Conservation (phyloP, 2,329 filamentous ascomycete genomes). For the Knoxdaviesia proteae region DNA sequence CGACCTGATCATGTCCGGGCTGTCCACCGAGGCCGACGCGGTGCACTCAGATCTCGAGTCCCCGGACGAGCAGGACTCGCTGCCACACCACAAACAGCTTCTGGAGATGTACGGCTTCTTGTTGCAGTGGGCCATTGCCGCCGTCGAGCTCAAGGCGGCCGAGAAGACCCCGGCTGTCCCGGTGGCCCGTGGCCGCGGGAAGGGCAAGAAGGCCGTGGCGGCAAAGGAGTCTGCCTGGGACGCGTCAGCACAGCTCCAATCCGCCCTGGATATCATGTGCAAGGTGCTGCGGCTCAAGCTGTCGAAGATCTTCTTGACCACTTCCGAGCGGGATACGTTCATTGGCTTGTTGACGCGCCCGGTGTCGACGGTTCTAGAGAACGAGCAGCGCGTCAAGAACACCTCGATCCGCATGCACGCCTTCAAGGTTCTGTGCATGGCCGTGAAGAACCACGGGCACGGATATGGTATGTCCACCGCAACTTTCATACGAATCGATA, state of each 20-base stretch:
- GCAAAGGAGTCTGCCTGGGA: conserved; percentile 67
- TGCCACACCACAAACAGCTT: conserved; percentile 73
- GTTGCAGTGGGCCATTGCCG: conserved; percentile 83
- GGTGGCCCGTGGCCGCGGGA: conserved; percentile 50
- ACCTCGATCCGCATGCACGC: conserved; percentile 85
- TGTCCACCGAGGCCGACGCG: conserved; percentile 68
- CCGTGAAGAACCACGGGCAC: conserved; percentile 93
- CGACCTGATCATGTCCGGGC: conserved; percentile 69
- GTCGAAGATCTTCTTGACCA: conserved; percentile 83
- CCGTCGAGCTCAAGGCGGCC: conserved; percentile 81
- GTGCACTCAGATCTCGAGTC: conserved; percentile 72
- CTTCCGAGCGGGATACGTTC: conserved; percentile 89
- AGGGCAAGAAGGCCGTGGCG: conserved; percentile 56
- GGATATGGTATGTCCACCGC: conserved; percentile 50
- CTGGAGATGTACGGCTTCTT: conserved; percentile 90
- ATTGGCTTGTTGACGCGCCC: conserved; percentile 79
- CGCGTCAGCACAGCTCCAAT: conserved; percentile 68
- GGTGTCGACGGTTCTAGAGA: conserved; percentile 85
- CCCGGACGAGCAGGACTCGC: conserved; percentile 66
- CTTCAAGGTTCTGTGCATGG: conserved; percentile 91
- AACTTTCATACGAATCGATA: background rate
- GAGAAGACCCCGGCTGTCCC: conserved; percentile 60
- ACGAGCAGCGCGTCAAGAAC: conserved; percentile 76
- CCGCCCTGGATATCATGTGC: conserved; percentile 81
- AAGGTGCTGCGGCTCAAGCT: conserved; percentile 88